phyloP scores from a whole-genome alignment of 805 yeast genomes.

The Candida peoriensis region DNA sequence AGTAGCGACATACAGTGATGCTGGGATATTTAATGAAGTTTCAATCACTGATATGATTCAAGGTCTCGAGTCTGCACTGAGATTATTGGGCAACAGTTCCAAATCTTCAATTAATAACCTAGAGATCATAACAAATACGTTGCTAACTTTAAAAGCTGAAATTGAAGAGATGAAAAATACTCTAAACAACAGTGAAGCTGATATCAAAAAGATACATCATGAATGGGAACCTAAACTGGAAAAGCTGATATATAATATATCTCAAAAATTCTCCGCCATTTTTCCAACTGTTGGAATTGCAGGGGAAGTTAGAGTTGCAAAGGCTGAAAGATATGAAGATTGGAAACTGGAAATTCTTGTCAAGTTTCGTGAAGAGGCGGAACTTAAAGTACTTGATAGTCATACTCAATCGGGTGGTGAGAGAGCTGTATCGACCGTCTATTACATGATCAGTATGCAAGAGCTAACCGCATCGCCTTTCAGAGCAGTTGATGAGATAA shows the following conservation, averaged over 20 bases:
- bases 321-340: slow-evolving; percentile 49
- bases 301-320: slow-evolving; percentile 67
- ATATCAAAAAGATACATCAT: slow-evolving; percentile 34
- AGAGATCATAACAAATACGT: slow-evolving; percentile 23
- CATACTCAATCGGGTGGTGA: slow-evolving; percentile 97
- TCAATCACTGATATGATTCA: slow-evolving; percentile 36
- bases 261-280: slow-evolving; percentile 57
- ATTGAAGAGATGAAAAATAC: slow-evolving; percentile 19
- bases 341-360: slow-evolving; percentile 87
- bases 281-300: slow-evolving; percentile 78
- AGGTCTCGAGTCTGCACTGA: slow-evolving; percentile 42
- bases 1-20: slow-evolving; percentile 33
- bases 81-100: slow-evolving; percentile 30
- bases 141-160: slow-evolving; percentile 17
- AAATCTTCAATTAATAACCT: slow-evolving; percentile 32
- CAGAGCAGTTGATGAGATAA: slow-evolving; percentile 94
- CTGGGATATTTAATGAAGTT: slow-evolving; percentile 33
- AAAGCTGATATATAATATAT: slow-evolving; percentile 47
- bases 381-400: slow-evolving; percentile 68
- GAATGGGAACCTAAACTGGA: slow-evolving; percentile 63
- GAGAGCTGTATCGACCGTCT: slow-evolving; percentile 89
- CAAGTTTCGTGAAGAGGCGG: slow-evolving; percentile 74
- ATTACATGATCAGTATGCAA: slow-evolving; percentile 86
- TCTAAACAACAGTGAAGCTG: slow-evolving; percentile 25
- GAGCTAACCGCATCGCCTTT: slow-evolving; percentile 86